Conservation (phyloP, 2,329 filamentous ascomycete genomes). For the Nakataea oryzae region DNA sequence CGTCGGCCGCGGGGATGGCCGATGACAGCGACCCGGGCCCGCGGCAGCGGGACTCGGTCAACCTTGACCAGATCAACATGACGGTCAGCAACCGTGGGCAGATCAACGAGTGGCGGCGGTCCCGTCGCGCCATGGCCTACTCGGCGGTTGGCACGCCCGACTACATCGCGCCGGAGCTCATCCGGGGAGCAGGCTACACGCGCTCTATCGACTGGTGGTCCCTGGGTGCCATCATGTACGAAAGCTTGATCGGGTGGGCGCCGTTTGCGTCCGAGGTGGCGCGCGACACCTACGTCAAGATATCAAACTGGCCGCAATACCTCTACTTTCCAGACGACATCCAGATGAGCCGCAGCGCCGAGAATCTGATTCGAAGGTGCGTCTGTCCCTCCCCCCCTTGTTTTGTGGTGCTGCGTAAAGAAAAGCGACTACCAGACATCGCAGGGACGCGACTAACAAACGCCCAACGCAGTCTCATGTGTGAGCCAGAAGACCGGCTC, state of each 20-base stretch:
- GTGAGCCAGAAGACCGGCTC: conserved; percentile 60
- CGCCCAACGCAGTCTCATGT: conserved; percentile 50
- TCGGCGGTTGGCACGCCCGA: conserved; percentile 71
- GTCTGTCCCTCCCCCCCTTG: conserved; percentile 11
- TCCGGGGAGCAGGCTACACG: conserved; percentile 66
- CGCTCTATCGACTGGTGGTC: conserved; percentile 79
- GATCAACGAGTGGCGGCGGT: conserved; percentile 75
- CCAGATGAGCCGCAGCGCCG: conserved; percentile 56
- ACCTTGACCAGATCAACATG: conserved; percentile 67
- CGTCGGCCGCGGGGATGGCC: conserved; percentile 12
- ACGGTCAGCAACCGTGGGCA: conserved; percentile 69
- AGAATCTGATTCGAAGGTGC: conserved; percentile 62
- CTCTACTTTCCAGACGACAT: conserved; percentile 69
- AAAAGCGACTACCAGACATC: no score
- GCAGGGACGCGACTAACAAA: background rate
- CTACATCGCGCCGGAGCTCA: conserved; percentile 74
- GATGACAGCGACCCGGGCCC: background rate
- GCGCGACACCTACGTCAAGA: conserved; percentile 71
- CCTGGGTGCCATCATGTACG: conserved; percentile 76
- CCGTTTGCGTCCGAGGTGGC: conserved; percentile 72
- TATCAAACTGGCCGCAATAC: conserved; percentile 67
- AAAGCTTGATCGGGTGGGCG: conserved; percentile 73
- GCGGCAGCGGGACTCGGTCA: conserved; percentile 61
- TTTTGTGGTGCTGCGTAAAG: no score
- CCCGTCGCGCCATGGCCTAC: conserved; percentile 69